Base-by-base conservation (phyloP, 257 asterid species). In the Lavandula angustifolia region DNA sequence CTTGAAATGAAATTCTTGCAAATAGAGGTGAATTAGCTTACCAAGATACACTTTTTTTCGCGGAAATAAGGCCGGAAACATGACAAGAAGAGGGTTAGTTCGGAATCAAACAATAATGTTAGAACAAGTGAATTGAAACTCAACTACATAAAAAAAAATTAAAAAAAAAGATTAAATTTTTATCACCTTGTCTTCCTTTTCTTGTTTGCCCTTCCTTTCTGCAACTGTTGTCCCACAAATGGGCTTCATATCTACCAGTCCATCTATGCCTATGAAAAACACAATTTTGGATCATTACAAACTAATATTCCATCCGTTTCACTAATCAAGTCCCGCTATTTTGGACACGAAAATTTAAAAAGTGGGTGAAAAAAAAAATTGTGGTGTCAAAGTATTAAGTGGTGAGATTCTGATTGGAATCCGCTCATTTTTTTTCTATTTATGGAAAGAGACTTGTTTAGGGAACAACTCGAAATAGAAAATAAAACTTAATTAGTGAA, bases 181-280 rank as follows among this genome's bases (percentile, higher is more conserved):
- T 18, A 14, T 55, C 38, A 84, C 96, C 96, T 82, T 88, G 96
- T 46, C 96, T 86, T 65, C 96, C 96, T 75, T 88, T 88, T 63
- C 96, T 84, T 12, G 92, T 86, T 73, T 88, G 96, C 4, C 96
- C 96, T 84, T 88, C 95, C 67, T 88, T 88, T 73, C 87, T 82
- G 72, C 92, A 82, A 67, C 95, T 88, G 50, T 86, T 88, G 41
- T 88, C 95, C 96, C 95, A 88, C 67, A 88, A 81, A 78, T 88
- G 96, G 32, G 95, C 96, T 61, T 88, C 96, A 66, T 88, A 86
- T 71, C 96, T 84, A 61, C 96, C 95, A 4, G 96, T 88, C 96
- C 96, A 88, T 58, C 95, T 66, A 78, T 88, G 96, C 73, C 96
- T 88, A 68, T 41, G n/a, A n/a, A n/a, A 22, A 54, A 17, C 10